Conservation (phyloP, 2,329 filamentous ascomycete species). For the Botrytis hyacinthi region DNA sequence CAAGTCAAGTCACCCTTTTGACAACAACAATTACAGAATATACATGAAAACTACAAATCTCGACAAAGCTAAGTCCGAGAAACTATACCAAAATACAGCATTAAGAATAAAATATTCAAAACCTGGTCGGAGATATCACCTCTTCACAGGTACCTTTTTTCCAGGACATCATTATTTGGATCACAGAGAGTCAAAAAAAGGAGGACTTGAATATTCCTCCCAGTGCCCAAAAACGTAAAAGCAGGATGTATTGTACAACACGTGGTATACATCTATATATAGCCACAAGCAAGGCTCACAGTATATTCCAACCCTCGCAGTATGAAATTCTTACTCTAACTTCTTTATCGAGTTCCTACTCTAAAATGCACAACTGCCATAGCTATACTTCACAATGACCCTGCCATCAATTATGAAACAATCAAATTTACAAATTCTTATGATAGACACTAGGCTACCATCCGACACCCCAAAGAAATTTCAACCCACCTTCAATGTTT, state of each 20-base stretch:
- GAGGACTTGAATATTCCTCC: not conserved
- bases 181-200: not conserved
- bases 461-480: not conserved
- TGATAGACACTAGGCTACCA: accelerated
- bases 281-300: not conserved
- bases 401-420: not conserved
- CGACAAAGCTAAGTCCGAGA: accelerated
- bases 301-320: not conserved
- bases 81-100: not conserved
- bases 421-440: not conserved
- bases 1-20: too few species aligned
- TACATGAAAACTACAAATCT: accelerated
- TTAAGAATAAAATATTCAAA: not conserved
- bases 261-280: not conserved
- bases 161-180: not conserved
- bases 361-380: too few species aligned
- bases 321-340: not conserved
- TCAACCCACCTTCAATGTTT: not conserved
- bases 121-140: not conserved
- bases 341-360: too few species aligned
- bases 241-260: not conserved
- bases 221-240: not conserved
- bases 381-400: not conserved
- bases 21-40: not conserved
- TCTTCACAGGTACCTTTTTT: accelerated